phyloP scores from a whole-genome alignment of 2,329 filamentous ascomycete species.

The Aspergillus pseudoterreus region DNA sequence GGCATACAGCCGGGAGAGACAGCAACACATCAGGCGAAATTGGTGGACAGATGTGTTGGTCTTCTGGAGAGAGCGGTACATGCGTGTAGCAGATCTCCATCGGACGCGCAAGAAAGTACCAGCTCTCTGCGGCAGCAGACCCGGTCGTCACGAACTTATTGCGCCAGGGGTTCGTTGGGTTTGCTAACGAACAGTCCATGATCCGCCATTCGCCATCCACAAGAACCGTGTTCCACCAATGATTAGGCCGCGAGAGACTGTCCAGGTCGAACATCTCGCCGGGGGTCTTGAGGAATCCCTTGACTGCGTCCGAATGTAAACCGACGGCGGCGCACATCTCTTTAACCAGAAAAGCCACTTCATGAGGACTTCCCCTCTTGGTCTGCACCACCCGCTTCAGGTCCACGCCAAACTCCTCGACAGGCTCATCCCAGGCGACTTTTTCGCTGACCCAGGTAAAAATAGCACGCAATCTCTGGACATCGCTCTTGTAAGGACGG shows the following conservation, averaged over 20 bases:
- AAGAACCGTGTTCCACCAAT: constrained; percentile 96
- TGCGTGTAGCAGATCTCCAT: constrained; percentile 94
- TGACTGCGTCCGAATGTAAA: constrained; percentile 79
- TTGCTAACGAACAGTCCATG: constrained; percentile 89
- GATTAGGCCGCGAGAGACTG: constrained; percentile 81
- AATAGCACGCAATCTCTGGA: constrained; percentile 87
- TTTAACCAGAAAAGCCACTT: constrained; percentile 80
- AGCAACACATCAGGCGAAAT: constrained; percentile 82
- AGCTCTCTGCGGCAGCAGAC: constrained; percentile 70
- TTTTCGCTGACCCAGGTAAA: constrained; percentile 98
- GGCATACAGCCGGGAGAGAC: constrained; percentile 79
- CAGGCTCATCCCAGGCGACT: constrained; percentile 91
- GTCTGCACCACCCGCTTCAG: constrained; percentile 78
- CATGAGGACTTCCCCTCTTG: constrained; percentile 79
- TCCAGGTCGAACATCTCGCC: constrained; percentile 79
- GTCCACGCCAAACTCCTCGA: constrained; percentile 73
- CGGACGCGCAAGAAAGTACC: constrained; percentile 91
- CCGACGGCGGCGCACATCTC: constrained; percentile 94
- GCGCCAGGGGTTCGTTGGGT: constrained; percentile 81
- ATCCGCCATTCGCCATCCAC: constrained; percentile 95
- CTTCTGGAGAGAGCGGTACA: constrained; percentile 77
- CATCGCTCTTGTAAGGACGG: constrained; percentile 87
- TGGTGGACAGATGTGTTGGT: constrained; percentile 90
- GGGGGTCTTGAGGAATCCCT: constrained; percentile 85
- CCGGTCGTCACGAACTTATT: constrained; percentile 70